phyloP scores from a whole-genome alignment of 352 stramenopile species.

The Blastocystis hominis region DNA sequence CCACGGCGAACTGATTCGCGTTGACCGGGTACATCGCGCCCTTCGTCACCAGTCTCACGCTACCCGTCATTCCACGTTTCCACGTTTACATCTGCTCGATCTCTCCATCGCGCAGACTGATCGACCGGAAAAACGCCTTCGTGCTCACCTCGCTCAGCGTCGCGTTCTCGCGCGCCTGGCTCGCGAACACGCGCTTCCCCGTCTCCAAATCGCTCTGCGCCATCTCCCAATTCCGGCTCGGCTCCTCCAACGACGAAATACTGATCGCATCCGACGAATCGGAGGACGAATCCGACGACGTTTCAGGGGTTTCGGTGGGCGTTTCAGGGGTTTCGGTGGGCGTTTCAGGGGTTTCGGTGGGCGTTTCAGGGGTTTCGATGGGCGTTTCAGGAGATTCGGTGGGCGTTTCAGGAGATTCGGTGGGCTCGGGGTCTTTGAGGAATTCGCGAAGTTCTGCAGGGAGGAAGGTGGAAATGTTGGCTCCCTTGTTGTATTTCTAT shows the following conservation, averaged over 20 bases:
- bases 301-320: background rate
- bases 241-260: background rate
- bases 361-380: no score
- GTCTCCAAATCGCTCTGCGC: background rate
- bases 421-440: background rate
- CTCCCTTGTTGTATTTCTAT: constrained; percentile 52
- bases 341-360: background rate
- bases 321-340: background rate
- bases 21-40: background rate
- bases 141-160: background rate
- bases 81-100: background rate
- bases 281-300: background rate
- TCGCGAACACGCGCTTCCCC: background rate
- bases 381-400: no score
- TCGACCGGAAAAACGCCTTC: background rate
- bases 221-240: background rate
- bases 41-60: background rate
- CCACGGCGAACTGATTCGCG: background rate
- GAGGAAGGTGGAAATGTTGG: constrained; percentile 3
- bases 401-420: no score
- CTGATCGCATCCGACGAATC: background rate
- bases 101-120: background rate
- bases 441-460: constrained; percentile 18
- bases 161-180: background rate
- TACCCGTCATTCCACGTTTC: background rate